Evolutionary conservation across 148 eudicot genomes (phyloP), one percentile per base, ranked within the genome.

Genomic region (Cornus florida): DNA sequence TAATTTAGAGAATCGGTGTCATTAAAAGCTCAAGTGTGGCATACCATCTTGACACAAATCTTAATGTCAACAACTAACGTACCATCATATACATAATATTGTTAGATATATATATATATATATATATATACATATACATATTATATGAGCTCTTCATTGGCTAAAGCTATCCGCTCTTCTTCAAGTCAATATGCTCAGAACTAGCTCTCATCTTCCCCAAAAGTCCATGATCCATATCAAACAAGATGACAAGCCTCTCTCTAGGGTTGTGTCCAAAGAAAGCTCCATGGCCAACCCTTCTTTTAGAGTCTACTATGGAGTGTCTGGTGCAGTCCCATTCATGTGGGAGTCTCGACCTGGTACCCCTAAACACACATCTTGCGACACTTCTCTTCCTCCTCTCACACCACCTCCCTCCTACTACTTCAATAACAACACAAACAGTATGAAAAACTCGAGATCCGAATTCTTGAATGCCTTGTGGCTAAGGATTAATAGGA

Each of bases 321-420:
- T 80, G 59, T 73, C 92, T 22, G 81, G 89, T 16, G 76, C 89
- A 6, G 88, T 94, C 33, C 98, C 98, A 17, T 94, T 94, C 71
- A 24, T 81, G 33, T 94, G 98, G 98, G 98, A 94, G 71, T 86
- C 94, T 22, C 90, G 84, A 67, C 97, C 98, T 10, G 98, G 98
- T 0, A 94, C 98, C 50, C 98, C 98, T 3, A 94, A 92, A 62
- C 91, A 92, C 71, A 12, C 79, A 19, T 70, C 80, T 75, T 53
- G 73, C 16, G 75, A 81, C 75, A 60, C 39, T 32, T 77, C 87
- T 70, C 80, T 74, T 24, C 89, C 87, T 41, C 89, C 89, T 23
- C 89, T 89, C 39, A 83, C 87, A 2, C 89, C 91, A 39, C 90
- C 93, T n/a, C 89, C 91, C 14, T 84, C 88, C 59, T 84, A 81